A percentile compares a stretch with the other conserved stretches of the same genome.
phyloP scores from a whole-genome alignment of 768 basidiomycete genomes.

The Flagelloscypha sp. region DNA sequence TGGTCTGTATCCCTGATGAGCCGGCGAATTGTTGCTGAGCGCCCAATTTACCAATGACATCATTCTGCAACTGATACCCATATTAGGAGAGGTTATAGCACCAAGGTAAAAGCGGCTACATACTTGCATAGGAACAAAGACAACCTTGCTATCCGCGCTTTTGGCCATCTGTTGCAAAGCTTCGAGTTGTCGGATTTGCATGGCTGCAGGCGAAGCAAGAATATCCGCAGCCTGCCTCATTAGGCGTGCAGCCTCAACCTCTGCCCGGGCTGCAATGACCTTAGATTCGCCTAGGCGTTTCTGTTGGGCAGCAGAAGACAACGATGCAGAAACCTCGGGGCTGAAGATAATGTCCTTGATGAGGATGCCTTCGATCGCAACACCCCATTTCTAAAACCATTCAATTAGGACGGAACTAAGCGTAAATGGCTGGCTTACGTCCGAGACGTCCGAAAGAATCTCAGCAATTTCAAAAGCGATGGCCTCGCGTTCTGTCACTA shows the following conservation, averaged over 20 bases:
- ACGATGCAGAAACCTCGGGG: slow-evolving; percentile 78
- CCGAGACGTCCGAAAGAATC: slow-evolving; percentile 85
- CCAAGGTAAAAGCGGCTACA: too few relatives aligned
- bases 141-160: slow-evolving; percentile 79
- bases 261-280: slow-evolving; percentile 91
- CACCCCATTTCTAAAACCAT: slow-evolving; percentile 99
- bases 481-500: slow-evolving; percentile 94
- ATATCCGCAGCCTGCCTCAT: slow-evolving; percentile 98
- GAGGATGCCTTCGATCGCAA: slow-evolving; percentile 91
- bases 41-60: slow-evolving; percentile 49
- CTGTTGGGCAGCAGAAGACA: slow-evolving; percentile 94
- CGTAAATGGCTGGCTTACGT: too few relatives aligned
- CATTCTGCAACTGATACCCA: slow-evolving; percentile 78
- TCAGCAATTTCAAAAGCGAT: slow-evolving; percentile 96
- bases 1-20: too few relatives aligned
- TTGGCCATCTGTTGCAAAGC: slow-evolving; percentile 94
- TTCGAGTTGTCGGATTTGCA: slow-evolving; percentile 97
- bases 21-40: too few relatives aligned
- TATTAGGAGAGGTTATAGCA: too few relatives aligned
- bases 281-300: slow-evolving; percentile 96
- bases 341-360: slow-evolving; percentile 95
- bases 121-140: slow-evolving; percentile 96
- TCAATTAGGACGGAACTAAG: too few relatives aligned
- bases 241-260: slow-evolving; percentile 89
- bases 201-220: slow-evolving; percentile 87